Conservation (phyloP, 192 early-diverging fungal genomes). For the Rhizophagus sp. region DNA sequence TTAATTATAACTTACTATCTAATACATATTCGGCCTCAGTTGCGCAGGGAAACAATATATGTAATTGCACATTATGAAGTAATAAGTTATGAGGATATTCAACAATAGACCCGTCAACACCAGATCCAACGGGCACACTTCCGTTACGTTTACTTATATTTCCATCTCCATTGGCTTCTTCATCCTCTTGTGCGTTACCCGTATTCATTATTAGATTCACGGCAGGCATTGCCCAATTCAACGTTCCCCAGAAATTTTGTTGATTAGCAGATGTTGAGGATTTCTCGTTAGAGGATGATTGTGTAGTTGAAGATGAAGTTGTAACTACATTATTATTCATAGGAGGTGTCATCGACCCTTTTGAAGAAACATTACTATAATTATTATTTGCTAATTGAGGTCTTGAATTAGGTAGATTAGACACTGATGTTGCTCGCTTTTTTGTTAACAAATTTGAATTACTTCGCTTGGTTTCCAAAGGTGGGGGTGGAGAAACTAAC, state of each 20-base stretch:
- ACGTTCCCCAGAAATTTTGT: conserved; percentile 22
- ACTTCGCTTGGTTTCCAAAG: background rate
- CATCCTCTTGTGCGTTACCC: conserved; percentile 8
- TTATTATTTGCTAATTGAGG: background rate
- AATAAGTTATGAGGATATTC: conserved; percentile 14
- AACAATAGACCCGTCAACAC: background rate
- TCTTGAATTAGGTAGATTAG: background rate
- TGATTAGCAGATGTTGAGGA: background rate
- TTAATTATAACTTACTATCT: conserved; percentile 26
- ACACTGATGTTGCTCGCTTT: background rate
- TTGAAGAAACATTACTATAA: background rate
- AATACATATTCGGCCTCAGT: conserved; percentile 34
- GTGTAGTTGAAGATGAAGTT: background rate
- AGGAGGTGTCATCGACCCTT: background rate
- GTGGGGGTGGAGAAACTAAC: background rate
- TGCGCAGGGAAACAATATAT: conserved; percentile 30
- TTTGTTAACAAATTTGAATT: background rate
- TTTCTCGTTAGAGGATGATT: background rate
- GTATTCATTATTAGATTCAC: conserved; percentile 24
- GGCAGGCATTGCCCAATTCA: conserved; percentile 15
- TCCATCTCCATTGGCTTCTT: background rate
- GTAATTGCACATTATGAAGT: conserved; percentile 23
- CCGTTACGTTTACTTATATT: background rate
- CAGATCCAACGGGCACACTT: conserved; percentile 8
- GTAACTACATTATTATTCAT: background rate